These are phyloP conservation scores for Ogataea wickerhamii DNA, from an alignment of 805 yeast species.

Conservation along the genomic window DNA sequence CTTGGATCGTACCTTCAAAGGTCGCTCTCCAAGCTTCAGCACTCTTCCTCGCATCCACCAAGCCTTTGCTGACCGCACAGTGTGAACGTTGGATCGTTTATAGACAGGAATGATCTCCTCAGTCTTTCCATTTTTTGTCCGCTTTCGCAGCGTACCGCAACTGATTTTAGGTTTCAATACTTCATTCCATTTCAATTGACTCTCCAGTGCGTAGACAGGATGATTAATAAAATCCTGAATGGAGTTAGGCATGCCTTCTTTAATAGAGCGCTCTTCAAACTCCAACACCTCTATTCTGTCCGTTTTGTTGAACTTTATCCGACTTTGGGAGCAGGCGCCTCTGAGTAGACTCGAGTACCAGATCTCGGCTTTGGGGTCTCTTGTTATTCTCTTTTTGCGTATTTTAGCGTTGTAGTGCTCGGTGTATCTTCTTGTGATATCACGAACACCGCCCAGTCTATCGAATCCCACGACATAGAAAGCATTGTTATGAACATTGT, in stretches of 20 bases:
- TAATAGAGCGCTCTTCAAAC: constrained; percentile 55
- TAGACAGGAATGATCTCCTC: constrained; percentile 57
- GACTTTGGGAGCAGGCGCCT: constrained; percentile 27
- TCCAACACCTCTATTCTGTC: constrained; percentile 60
- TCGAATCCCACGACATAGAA: constrained; percentile 80
- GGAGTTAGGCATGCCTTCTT: constrained; percentile 86
- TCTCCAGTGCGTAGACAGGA: constrained; percentile 78
- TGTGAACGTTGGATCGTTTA: constrained; percentile 59
- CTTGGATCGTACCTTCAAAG: constrained; percentile 45
- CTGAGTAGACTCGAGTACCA: constrained; percentile 59
- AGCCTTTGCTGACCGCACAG: constrained; percentile 67
- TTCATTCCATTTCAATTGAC: constrained; percentile 70
- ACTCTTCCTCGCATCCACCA: constrained; percentile 85
- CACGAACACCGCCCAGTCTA: constrained; percentile 59
- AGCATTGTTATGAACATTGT: constrained; percentile 54
- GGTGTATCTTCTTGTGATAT: constrained; percentile 83
- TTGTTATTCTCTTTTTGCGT: constrained; percentile 66
- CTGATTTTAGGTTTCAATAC: constrained; percentile 62
- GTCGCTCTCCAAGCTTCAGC: constrained; percentile 65
- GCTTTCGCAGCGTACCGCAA: constrained; percentile 65
- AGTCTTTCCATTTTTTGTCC: constrained; percentile 36
- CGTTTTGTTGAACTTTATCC: constrained; percentile 26
- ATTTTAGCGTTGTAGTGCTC: constrained; percentile 68
- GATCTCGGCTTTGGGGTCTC: constrained; percentile 47
- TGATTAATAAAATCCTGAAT: constrained; percentile 81